These are phyloP conservation scores for Trichoderma virens DNA, from an alignment of 495 filamentous ascomycete species.

Conservation along the genomic window DNA sequence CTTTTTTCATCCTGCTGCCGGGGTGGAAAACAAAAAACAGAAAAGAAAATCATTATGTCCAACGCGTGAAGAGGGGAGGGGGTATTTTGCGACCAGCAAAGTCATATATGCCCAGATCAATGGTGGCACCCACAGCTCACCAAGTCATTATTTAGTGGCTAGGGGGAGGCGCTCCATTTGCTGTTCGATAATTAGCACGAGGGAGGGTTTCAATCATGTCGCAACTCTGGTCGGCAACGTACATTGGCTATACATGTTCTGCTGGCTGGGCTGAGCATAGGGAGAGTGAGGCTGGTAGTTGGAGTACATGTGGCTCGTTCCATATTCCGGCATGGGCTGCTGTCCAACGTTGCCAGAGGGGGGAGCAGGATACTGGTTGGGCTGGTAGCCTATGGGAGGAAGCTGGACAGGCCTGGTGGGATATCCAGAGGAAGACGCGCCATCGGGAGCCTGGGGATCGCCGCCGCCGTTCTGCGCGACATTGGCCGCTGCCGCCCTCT, in stretches of 20 bases:
- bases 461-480: conserved; percentile 37
- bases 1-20: neutral
- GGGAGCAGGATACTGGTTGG: conserved; percentile 61
- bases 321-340: conserved; percentile 56
- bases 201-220: neutral
- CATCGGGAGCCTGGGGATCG: conserved; percentile 33
- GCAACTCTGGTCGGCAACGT: conserved; percentile 21
- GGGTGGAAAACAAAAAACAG: neutral
- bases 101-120: neutral
- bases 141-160: neutral
- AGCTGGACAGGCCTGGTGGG: conserved; percentile 60
- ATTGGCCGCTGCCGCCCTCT: conserved; percentile 55
- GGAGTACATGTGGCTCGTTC: conserved; percentile 37
- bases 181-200: neutral
- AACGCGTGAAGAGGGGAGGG: neutral
- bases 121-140: neutral
- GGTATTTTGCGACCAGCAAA: neutral
- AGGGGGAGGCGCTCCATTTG: neutral
- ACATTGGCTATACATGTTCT: conserved; percentile 70
- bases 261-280: conserved; percentile 57
- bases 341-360: conserved; percentile 49
- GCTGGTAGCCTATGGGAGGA: conserved; percentile 79
- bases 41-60: neutral
- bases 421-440: conserved; percentile 51
- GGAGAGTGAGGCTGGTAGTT: conserved; percentile 66